Evolutionary conservation across 1,284 basidiomycete genomes (phyloP).

Genomic region (Trichosporon asahii): DNA sequence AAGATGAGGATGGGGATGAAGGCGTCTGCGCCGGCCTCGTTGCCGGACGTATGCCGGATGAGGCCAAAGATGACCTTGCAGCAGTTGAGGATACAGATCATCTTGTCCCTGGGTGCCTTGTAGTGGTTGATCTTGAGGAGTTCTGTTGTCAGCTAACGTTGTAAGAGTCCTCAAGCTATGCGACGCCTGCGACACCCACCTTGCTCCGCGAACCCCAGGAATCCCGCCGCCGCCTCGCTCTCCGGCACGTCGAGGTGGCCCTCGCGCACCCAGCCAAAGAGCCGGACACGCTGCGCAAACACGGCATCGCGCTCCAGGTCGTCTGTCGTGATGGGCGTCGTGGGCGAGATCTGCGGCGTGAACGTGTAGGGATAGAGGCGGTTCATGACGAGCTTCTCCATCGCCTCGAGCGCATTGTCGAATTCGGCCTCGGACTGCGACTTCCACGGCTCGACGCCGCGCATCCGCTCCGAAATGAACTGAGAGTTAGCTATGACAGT

Average conservation of each 20-base stretch:
- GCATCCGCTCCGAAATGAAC: constrained; percentile 86
- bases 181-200: constrained; percentile 57
- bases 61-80: constrained; percentile 99
- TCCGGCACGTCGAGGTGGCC: constrained; percentile 76
- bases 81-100: constrained; percentile 95
- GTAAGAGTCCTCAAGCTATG: too few species aligned
- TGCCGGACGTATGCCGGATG: constrained; percentile 71
- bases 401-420: constrained; percentile 94
- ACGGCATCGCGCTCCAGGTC: constrained; percentile 93
- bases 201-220: constrained; percentile 90
- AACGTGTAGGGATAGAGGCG: constrained; percentile 91
- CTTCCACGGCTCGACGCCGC: constrained; percentile 74
- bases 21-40: constrained; percentile 73
- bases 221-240: constrained; percentile 61
- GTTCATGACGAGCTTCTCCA: constrained; percentile 99
- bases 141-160: constrained; percentile 56
- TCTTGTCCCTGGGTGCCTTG: constrained; percentile 95
- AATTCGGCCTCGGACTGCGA: constrained; percentile 75
- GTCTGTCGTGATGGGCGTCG: constrained; percentile 79
- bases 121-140: constrained; percentile 96
- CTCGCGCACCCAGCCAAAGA: constrained; percentile 88
- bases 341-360: constrained; percentile 69
- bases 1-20: constrained; percentile 95
- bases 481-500: constrained; percentile 51
- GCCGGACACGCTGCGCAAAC: constrained; percentile 79